A percentile compares a stretch with the other conserved stretches of the same genome.
Conservation (phyloP, 1,284 basidiomycete genomes). For the Rhodotorula sp. region DNA sequence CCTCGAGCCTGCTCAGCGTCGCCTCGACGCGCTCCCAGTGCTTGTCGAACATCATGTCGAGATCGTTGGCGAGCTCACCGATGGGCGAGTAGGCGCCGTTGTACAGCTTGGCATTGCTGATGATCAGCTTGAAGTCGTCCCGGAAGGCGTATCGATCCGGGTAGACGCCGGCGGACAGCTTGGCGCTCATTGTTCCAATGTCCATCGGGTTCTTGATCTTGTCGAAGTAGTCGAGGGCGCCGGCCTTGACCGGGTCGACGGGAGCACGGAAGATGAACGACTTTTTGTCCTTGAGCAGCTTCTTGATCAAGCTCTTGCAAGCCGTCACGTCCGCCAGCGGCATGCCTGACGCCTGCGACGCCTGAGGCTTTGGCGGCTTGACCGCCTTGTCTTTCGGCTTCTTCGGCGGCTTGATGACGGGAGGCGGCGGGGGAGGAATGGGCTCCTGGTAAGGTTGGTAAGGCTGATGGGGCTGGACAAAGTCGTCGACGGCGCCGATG, state of each 20-base stretch:
- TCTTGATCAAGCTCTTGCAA: constrained; percentile 76
- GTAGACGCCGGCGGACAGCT: constrained; percentile 79
- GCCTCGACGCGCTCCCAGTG: constrained; percentile 70
- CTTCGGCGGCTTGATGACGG: constrained; percentile 9
- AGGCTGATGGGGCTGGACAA: background rate
- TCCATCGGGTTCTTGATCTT: constrained; percentile 95
- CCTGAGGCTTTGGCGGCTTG: constrained; percentile 55
- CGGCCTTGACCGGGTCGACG: constrained; percentile 60
- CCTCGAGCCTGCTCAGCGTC: constrained; percentile 59
- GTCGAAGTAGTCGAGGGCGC: constrained; percentile 64
- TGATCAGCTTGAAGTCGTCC: constrained; percentile 83
- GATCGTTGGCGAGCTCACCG: constrained; percentile 69
- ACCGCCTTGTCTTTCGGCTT: constrained; percentile 49
- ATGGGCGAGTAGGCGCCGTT: constrained; percentile 72
- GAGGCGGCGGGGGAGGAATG: background rate
- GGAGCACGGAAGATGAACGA: constrained; percentile 75
- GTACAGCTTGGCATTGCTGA: constrained; percentile 83
- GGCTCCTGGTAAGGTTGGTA: background rate
- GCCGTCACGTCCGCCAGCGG: constrained; percentile 73
- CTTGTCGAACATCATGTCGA: constrained; percentile 82
- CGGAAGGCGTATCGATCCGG: constrained; percentile 78
- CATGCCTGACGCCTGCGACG: constrained; percentile 80
- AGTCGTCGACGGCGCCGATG: constrained; percentile 4
- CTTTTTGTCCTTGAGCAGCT: constrained; percentile 67
- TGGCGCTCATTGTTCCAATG: constrained; percentile 80